A percentile compares a stretch with the other conserved stretches of the same genome.
Conservation (phyloP, 805 yeast genomes). For the Saccharomyces jurei region DNA sequence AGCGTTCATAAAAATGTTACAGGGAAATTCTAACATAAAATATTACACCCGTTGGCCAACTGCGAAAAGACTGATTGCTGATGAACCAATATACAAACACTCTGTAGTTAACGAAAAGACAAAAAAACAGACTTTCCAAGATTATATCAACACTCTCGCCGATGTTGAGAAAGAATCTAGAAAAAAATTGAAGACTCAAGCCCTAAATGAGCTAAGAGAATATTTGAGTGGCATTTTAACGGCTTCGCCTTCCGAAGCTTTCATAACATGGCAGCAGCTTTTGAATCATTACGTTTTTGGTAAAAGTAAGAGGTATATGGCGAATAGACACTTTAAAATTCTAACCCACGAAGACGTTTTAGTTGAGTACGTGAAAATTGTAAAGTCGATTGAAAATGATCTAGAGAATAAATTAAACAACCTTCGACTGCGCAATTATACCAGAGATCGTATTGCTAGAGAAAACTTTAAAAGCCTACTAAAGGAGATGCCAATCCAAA, state of each 20-base stretch:
- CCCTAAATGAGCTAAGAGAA: slow-evolving; percentile 43
- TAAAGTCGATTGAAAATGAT: slow-evolving; percentile 23
- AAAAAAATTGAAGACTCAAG: slow-evolving; percentile 35
- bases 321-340: slow-evolving; percentile 46
- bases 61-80: slow-evolving; percentile 42
- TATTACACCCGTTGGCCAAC: slow-evolving; percentile 61
- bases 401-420: slow-evolving; percentile 15
- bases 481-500: slow-evolving; percentile 6
- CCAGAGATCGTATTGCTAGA: slow-evolving; percentile 59
- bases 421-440: slow-evolving; percentile 36
- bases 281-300: slow-evolving; percentile 26
- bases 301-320: slow-evolving; percentile 45
- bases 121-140: slow-evolving; percentile 46
- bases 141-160: slow-evolving; percentile 39
- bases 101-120: slow-evolving; percentile 51
- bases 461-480: slow-evolving; percentile 47
- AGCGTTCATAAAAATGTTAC: slow-evolving; percentile 44
- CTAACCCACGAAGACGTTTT: slow-evolving; percentile 56
- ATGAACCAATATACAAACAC: slow-evolving; percentile 60
- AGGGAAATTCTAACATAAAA: slow-evolving; percentile 37
- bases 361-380: slow-evolving; percentile 30
- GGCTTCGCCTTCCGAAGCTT: not conserved
- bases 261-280: slow-evolving; percentile 21
- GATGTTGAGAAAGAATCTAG: slow-evolving; percentile 14
- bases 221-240: slow-evolving; percentile 37